These are phyloP conservation scores for Aspergillus sp. DNA, from an alignment of 2,329 filamentous ascomycete genomes.

Conservation along the genomic window DNA sequence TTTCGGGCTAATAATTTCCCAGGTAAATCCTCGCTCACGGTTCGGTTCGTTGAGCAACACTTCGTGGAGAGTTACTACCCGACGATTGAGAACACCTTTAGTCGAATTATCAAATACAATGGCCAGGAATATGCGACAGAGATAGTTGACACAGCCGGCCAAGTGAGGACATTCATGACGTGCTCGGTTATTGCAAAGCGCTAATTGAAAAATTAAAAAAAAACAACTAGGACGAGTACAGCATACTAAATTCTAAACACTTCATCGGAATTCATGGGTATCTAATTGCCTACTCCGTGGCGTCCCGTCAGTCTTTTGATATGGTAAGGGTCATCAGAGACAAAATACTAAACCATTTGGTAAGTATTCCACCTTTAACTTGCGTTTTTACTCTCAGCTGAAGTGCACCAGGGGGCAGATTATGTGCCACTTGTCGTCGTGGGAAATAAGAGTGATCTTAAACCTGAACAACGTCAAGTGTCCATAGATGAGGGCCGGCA, in stretches of 20 bases:
- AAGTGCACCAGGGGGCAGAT: slow-evolving; percentile 70
- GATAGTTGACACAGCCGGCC: slow-evolving; percentile 96
- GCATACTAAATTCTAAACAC: slow-evolving; percentile 96
- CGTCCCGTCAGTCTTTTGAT: slow-evolving; percentile 89
- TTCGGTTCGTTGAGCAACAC: slow-evolving; percentile 95
- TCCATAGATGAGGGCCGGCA: slow-evolving; percentile 80
- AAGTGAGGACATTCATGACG: slow-evolving; percentile 55
- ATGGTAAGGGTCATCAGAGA: slow-evolving; percentile 96
- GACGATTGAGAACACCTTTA: slow-evolving; percentile 98
- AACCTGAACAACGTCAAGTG: slow-evolving; percentile 90
- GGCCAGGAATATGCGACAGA: slow-evolving; percentile 92
- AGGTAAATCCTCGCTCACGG: slow-evolving; percentile 98
- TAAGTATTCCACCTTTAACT: slow-evolving; percentile 45
- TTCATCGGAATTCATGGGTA: slow-evolving; percentile 99
- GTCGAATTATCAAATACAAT: slow-evolving; percentile 89
- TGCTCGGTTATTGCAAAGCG: neutral
- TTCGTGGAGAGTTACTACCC: slow-evolving; percentile 99
- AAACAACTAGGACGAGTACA: slow-evolving; percentile 81
- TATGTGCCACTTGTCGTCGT: slow-evolving; percentile 92
- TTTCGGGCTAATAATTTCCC: slow-evolving; percentile 17
- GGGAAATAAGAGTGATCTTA: slow-evolving; percentile 94
- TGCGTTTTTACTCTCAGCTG: neutral
- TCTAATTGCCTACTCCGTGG: slow-evolving; percentile 97
- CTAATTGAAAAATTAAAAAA: slow-evolving; percentile 11
- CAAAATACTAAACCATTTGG: slow-evolving; percentile 95